Base-by-base conservation (phyloP, 1,284 basidiomycete genomes). In the Ustilago esculenta region DNA sequence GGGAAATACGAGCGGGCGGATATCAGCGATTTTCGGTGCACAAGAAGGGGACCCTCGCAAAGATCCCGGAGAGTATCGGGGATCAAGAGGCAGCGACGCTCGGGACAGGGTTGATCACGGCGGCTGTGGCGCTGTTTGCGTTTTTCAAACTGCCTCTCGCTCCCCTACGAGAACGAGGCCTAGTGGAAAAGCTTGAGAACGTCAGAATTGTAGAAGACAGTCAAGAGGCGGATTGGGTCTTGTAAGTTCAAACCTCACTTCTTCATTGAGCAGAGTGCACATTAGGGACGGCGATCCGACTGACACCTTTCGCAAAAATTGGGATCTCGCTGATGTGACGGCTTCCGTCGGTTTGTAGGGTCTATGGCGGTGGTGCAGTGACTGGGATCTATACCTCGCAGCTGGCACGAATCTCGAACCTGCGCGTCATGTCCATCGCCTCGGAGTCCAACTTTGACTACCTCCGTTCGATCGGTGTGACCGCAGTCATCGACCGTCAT, bases 31-130 rank as follows among this genome's bases (percentile, higher is more conserved):
- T 41, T 29, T 51, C 51, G 20, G 61, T 77, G 32, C 67, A 72
- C 29, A 55, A 59, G 20, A 56, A 55, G 27, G 46, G 18, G 17
- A 76, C 69, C 3, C 21, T 78, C n/a, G 75, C 68, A 4, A 51
- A 35, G 11, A 21, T 72, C 1, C 69, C 74, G 8, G 39, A 48
- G 1, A 15, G 23, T 9, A 37, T 78, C 9, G 29, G 24, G 4
- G 72, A 75, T 29, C 53, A 64, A 18, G 46, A 73, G 34, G 75
- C 73, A 3, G 76, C 76, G 2, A 78, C 76, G 23, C 29, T 78
- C 25, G 76, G 76, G 5, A 78, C 76, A 2, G 76, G 76, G 2
- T 61, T 81, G 2, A 80, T 81, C 14, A 84, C 84, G 3, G 76
- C 75, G 0, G 71, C 73, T 2, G 72, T 78, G 20, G 65, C 61